phyloP scores from a whole-genome alignment of 805 yeast genomes.

The Yarrowia divulgata region DNA sequence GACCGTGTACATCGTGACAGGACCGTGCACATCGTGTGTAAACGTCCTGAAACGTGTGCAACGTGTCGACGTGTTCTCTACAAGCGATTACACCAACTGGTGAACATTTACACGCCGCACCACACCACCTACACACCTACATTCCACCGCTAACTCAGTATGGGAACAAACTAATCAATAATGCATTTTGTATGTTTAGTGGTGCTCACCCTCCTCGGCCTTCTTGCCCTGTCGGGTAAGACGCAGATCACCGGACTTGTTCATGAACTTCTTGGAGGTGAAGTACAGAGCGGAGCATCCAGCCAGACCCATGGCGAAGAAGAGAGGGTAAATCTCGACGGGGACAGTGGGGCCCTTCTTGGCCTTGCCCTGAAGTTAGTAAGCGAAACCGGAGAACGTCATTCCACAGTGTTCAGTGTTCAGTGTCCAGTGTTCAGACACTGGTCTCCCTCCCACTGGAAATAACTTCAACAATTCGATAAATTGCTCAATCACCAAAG shows the following conservation, averaged over 20 bases:
- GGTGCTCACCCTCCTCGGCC: constrained; percentile 40
- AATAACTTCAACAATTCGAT: not conserved
- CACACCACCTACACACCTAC: not conserved
- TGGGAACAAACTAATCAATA: constrained; percentile 38
- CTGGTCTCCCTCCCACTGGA: too few species aligned
- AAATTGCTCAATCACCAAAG: constrained; percentile 23
- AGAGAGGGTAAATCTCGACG: constrained; percentile 40
- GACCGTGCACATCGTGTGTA: too few species aligned
- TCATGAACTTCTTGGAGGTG: constrained; percentile 43
- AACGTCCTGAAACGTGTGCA: too few species aligned
- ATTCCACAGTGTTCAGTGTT: too few species aligned
- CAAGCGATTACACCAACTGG: too few species aligned
- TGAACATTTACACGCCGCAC: too few species aligned
- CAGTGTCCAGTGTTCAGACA: too few species aligned
- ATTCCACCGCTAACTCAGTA: constrained; percentile 9
- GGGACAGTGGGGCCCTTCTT: constrained; percentile 31
- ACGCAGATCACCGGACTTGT: constrained; percentile 44
- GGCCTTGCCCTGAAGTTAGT: constrained; percentile 27
- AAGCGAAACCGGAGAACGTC: not conserved
- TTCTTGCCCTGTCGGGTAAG: constrained; percentile 44
- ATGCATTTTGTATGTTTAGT: constrained; percentile 39
- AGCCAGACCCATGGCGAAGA: constrained; percentile 47
- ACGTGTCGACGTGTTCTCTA: too few species aligned
- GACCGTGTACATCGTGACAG: too few species aligned
- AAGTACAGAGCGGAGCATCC: constrained; percentile 44